Base-by-base conservation (phyloP, 768 basidiomycete species). In the Leucosporidium yakuticum region DNA sequence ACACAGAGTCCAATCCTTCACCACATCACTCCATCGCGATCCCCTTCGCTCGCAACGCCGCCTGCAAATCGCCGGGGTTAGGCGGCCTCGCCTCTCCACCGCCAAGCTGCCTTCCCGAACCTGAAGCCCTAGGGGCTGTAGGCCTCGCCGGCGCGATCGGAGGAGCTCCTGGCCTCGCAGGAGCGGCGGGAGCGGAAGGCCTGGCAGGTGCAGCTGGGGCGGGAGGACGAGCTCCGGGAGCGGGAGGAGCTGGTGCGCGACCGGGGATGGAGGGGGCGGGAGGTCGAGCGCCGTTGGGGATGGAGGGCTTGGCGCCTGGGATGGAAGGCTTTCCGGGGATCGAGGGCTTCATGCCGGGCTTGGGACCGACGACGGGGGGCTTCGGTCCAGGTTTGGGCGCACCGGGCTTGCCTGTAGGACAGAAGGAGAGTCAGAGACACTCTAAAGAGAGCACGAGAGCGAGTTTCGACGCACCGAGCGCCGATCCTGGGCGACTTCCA, bases 321-420 rank as follows among this genome's bases (percentile, higher is more conserved):
- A 44, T 44, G 39, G 17, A 8, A 15, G 39, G 39, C 39, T 44
- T 44, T 8, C 39, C 39, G 14, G 81, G 83, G 4, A 85, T 77
- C 15, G 85, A 82, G 2, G 87, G 87, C 64, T 77, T 77, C 4
- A 86, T 84, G 5, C 77, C 79, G 4, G 82, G 82, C 77, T 85
- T 89, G 4, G 87, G 69, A 2, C 69, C 74, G 17, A 73, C 68
- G 11, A 56, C 62, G 20, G 74, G 74, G 4, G 77, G 87, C 78
- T 89, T 90, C 14, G 81, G 78, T 2, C 83, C 84, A 21, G 88
- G 87, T 7, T 86, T 78, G 11, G 79, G 83, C 8, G 83, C 48
- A 14, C 32, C 17, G 44, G 86, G 21, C 75, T 74, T 55, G 79
- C 84, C 17, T 83, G 69, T 79, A 4, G 86, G 83, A 31, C 84